Evolutionary conservation across 441 rosid genomes (phyloP), one percentile per base, ranked within the genome.

Genomic region (Erodium chrysanthum): DNA sequence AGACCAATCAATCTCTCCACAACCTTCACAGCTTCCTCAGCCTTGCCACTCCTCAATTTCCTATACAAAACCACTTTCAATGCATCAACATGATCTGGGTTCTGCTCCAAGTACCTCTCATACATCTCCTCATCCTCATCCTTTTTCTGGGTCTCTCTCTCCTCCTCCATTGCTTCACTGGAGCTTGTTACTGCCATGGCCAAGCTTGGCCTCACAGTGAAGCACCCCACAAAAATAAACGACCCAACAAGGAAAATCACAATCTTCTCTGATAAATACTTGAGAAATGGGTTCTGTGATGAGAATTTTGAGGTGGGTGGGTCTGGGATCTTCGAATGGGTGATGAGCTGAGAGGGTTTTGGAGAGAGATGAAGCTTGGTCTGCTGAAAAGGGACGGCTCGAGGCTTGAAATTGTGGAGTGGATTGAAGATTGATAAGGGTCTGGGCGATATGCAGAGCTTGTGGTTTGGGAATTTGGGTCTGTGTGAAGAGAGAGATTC

Each of bases 31-130:
- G 96, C 96, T 64, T 85, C 91, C 74, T 80, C 73, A 64, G 74
- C 74, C 75, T 77, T 80, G 20, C 94, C 91, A 68, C 79, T 85
- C 79, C 92, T 92, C 88, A 87, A 86, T 84, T 88, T 92, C 78
- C 73, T 77, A 62, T 86, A 73, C 79, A 92, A 71, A 71, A 84
- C 77, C 72, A 81, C 86, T 76, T 90, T 92, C 87, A 88, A 67
- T 0, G 90, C 94, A 56, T 87, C 85, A 73, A 84, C 78, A 74
- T 88, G 84, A 48, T 68, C 73, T 0, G 98, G 90, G 69, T 90
- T 97, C 65, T 35, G 82, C 80, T 87, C 85, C 77, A 90, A 69
- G 73, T 90, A 22, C 77, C 77, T 78, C 81, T 87, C 97, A 48
- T 69, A 82, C 86, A 80, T 80, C 71, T 65, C 79, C 70, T 86